Percentiles rank a stretch among this genome's conserved stretches.
Conservation (phyloP, 306 rosid species). For the Cicer pinnatifidum region DNA sequence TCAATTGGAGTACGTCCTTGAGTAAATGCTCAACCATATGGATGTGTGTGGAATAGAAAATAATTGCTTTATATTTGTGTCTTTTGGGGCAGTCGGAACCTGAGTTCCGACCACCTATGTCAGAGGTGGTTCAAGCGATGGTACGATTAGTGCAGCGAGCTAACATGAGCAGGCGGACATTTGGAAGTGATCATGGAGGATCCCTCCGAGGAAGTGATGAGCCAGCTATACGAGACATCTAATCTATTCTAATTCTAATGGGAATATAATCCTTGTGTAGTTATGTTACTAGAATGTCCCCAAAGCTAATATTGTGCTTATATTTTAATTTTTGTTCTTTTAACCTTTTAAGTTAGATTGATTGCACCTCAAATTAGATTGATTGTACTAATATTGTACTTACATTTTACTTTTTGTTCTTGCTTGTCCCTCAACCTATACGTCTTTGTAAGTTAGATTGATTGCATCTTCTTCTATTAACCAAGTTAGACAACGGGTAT, state of each 20-base stretch:
- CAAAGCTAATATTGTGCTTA: constrained; percentile 32
- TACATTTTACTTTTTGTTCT: not conserved
- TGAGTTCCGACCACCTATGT: constrained; percentile 99
- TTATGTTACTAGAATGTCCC: constrained; percentile 12
- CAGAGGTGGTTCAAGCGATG: constrained; percentile 92
- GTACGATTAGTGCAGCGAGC: constrained; percentile 94
- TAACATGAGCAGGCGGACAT: constrained; percentile 95
- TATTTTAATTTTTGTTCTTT: not conserved
- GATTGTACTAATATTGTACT: constrained; percentile 31
- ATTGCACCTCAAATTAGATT: too few relatives aligned
- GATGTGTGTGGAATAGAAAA: not conserved
- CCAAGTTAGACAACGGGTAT: constrained; percentile 42
- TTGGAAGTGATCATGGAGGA: constrained; percentile 81
- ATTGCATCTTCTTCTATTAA: constrained; percentile 40
- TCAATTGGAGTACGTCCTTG: not conserved
- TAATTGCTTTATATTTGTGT: not conserved
- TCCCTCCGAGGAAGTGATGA: constrained; percentile 63
- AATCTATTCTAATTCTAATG: constrained; percentile 1
- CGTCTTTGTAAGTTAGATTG: constrained; percentile 30
- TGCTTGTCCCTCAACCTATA: constrained; percentile 11
- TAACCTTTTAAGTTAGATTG: too few relatives aligned
- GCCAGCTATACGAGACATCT: constrained; percentile 53
- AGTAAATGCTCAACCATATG: not conserved
- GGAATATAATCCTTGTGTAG: constrained; percentile 2
- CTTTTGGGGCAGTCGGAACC: constrained; percentile 78